Base-by-base conservation (phyloP, 148 eudicot genomes). In the Persicaria maculosa region DNA sequence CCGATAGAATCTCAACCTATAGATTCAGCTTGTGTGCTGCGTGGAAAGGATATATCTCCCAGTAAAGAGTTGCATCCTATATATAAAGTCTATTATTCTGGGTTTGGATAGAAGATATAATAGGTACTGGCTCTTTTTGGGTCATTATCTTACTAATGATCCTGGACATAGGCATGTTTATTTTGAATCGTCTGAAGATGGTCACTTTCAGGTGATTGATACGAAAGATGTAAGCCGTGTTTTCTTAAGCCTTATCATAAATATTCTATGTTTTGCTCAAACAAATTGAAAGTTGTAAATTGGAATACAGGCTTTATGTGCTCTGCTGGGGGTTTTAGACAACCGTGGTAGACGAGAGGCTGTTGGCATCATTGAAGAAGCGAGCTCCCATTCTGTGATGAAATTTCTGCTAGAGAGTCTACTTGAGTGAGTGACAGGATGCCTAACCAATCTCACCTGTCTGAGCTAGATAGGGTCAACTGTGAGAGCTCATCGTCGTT, bases 151-250 rank as follows among this genome's bases (percentile, higher is more conserved):
- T 85, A 83, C 74, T 68, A 79, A 55, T 77, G 99, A 95, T 83
- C 92, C 97, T 43, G 99, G 99, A 58, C 99, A 95, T 79, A 81
- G 77, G 74, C 87, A 92, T 71, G 83, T 95, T 47, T 95, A 95
- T 80, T 84, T 95, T 74, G 97, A 95, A 84, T 95, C 96, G 80
- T 95, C 99, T 58, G 99, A 95, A 86, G 97, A 95, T 84, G 99
- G 99, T 61, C 97, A 85, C 74, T 92, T 97, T 96, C 97, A 86
- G 80, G 81, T 95, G 76, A 92, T 95, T 75, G 96, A 92, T 75
- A 87, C 85, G 43, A 86, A 82, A 83, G 97, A 95, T 96, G 99
- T 92, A 75, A 47, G 46, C 25, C 36, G 47, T 74, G 36, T 10
- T 57, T 22, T 47, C 5, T 20, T n/a, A 48, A 6, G 9, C 52